Conservation (phyloP, 495 filamentous ascomycete genomes). For the Penicillium manginii region DNA sequence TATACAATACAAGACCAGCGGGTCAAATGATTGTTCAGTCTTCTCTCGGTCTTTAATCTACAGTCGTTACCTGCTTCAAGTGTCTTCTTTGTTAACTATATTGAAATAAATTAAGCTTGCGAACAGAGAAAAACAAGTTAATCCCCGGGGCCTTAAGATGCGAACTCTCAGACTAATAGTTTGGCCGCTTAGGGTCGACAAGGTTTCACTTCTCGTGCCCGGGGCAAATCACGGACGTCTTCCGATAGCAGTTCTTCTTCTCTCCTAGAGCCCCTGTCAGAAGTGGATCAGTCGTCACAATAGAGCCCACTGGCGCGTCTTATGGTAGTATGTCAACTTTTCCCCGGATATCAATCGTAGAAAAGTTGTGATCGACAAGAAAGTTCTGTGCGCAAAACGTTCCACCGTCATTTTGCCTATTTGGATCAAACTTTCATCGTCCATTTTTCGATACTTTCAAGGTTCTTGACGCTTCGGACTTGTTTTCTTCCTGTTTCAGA, state of each 20-base stretch:
- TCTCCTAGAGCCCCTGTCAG: no score
- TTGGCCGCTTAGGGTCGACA: not conserved
- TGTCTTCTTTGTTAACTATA: no score
- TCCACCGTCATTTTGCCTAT: not conserved
- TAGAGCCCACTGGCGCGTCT: no score
- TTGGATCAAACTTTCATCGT: not conserved
- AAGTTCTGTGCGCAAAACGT: not conserved
- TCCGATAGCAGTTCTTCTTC: not conserved
- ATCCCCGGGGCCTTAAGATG: no score
- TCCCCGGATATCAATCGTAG: not conserved
- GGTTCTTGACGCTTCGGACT: not conserved
- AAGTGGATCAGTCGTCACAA: no score
- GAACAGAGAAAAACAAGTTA: not conserved
- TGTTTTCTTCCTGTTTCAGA: not conserved
- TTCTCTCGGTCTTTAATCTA: no score
- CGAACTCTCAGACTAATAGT: not conserved
- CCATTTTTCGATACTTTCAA: not conserved
- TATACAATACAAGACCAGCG: no score
- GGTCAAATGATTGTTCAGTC: no score
- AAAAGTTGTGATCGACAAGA: not conserved
- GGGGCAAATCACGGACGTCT: not conserved
- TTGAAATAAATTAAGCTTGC: no score
- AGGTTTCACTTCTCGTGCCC: not conserved
- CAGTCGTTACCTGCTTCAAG: no score
- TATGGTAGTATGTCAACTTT: not conserved